Percentiles rank a stretch among this genome's conserved stretches.
Conservation (phyloP, 495 filamentous ascomycete genomes). For the Penicillium odoratum region DNA sequence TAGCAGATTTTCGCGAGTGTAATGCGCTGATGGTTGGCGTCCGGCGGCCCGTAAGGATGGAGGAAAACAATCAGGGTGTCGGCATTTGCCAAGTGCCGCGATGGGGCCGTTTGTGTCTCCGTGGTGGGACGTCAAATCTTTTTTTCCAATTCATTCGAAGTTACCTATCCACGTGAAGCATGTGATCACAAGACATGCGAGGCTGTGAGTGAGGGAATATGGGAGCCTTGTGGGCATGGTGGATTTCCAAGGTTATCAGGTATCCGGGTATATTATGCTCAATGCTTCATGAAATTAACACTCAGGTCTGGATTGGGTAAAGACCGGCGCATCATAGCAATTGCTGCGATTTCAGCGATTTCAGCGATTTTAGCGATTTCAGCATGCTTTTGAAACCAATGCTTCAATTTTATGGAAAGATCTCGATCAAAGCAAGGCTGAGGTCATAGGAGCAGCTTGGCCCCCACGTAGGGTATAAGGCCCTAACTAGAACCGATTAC, state of each 20-base stretch:
- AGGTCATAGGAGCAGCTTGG: too few relatives aligned
- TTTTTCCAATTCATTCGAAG: slow-evolving; percentile 28
- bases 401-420: too few relatives aligned
- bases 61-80: slow-evolving; percentile 28
- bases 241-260: neutral
- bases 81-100: slow-evolving; percentile 34
- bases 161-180: slow-evolving; percentile 35
- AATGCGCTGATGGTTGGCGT: slow-evolving; percentile 25
- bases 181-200: slow-evolving; percentile 11
- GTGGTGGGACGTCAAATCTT: slow-evolving; percentile 36
- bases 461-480: too few relatives aligned
- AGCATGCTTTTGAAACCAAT: too few relatives aligned
- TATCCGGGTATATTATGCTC: too few relatives aligned
- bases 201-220: slow-evolving; percentile 29
- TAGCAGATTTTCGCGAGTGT: slow-evolving; percentile 23
- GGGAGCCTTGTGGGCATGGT: slow-evolving; percentile 5
- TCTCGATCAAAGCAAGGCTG: too few relatives aligned
- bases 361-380: too few relatives aligned
- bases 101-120: slow-evolving; percentile 30
- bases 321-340: too few relatives aligned
- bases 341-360: too few relatives aligned
- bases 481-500: neutral
- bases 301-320: too few relatives aligned
- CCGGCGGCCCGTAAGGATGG: slow-evolving; percentile 34
- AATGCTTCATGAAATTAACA: too few relatives aligned